Conservation (phyloP, 345 rosid genomes). For the Populus pruinosa region DNA sequence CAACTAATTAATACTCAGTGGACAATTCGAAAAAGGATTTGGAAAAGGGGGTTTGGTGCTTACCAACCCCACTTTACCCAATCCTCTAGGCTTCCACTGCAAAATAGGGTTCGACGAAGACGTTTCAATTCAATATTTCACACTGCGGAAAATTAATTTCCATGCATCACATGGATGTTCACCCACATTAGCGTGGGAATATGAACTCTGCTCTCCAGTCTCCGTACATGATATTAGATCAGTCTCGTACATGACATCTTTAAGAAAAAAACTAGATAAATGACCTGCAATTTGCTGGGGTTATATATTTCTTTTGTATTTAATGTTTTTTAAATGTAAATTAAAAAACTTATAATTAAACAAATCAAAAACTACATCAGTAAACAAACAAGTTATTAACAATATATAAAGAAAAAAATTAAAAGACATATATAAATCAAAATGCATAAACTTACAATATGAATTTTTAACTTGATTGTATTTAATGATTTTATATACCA, state of each 20-base stretch:
- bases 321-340: too few species aligned
- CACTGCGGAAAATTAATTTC: neutral
- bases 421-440: too few species aligned
- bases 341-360: too few species aligned
- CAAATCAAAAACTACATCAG: too few species aligned
- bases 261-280: neutral
- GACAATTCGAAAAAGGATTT: neutral
- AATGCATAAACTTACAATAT: accelerated
- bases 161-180: neutral
- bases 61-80: slow-evolving; percentile 94
- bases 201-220: neutral
- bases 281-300: too few species aligned
- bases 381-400: too few species aligned
- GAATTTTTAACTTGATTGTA: too few species aligned
- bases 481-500: too few species aligned
- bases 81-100: slow-evolving; percentile 99
- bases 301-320: too few species aligned
- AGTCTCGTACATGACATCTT: neutral
- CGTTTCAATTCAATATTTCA: neutral
- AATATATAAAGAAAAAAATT: too few species aligned
- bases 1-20: slow-evolving; percentile 13
- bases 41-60: slow-evolving; percentile 6
- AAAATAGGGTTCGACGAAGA: slow-evolving; percentile 9
- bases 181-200: neutral
- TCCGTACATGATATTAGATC: neutral